phyloP scores from a whole-genome alignment of 495 filamentous ascomycete species.

The Hamigera avellanea region DNA sequence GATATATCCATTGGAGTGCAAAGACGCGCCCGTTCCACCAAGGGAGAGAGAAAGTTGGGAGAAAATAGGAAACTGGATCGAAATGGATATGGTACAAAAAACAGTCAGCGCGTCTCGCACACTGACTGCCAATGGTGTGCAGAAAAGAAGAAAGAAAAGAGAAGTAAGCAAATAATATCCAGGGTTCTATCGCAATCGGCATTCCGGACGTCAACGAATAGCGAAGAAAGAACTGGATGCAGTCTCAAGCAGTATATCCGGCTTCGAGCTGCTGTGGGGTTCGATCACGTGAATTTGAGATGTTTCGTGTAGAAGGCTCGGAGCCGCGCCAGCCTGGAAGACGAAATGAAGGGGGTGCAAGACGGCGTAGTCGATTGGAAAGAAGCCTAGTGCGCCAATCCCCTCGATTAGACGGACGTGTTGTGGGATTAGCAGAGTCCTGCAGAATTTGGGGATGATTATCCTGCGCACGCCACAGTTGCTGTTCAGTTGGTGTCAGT shows the following conservation, averaged over 20 bases:
- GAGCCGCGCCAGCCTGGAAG: background rate
- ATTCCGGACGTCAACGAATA: constrained; percentile 22
- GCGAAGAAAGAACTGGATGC: background rate
- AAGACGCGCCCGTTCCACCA: no score
- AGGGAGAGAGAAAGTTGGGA: no score
- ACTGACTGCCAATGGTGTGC: background rate
- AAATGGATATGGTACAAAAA: constrained; percentile 5
- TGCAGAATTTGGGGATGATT: background rate
- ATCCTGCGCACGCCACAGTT: background rate
- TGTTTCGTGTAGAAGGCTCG: background rate
- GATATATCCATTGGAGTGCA: no score
- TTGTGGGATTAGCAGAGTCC: background rate
- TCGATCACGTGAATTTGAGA: constrained; percentile 3
- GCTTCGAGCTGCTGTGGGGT: constrained; percentile 27
- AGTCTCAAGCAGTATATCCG: constrained; percentile 5
- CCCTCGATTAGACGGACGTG: background rate
- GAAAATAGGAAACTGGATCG: background rate
- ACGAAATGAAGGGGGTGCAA: no score
- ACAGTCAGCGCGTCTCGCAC: constrained; percentile 6
- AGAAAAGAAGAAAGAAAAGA: constrained; percentile 6
- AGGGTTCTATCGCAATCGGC: constrained; percentile 8
- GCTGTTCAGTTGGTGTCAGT: background rate
- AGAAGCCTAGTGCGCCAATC: background rate
- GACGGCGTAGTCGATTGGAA: background rate
- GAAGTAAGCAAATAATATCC: no score